These are phyloP conservation scores for Candida gigantensis DNA, from an alignment of 1,139 yeast genomes.

Conservation along the genomic window DNA sequence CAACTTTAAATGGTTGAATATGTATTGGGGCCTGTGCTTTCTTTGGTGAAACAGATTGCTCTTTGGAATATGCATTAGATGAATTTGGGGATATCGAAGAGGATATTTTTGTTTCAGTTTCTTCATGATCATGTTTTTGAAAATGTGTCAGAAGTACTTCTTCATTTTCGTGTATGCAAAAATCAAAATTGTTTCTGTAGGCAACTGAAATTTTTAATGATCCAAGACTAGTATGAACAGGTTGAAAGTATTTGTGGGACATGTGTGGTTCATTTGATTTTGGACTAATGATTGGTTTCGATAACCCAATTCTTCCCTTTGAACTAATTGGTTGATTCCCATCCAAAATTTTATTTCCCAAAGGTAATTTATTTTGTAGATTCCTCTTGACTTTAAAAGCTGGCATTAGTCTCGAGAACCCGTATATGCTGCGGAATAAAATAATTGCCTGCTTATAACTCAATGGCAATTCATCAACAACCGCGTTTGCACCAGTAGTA, in stretches of 20 bases:
- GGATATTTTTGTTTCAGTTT: conserved; percentile 7
- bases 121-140: conserved; percentile 15
- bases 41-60: conserved; percentile 19
- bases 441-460: conserved; percentile 77
- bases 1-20: conserved; percentile 62
- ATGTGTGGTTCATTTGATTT: conserved; percentile 51
- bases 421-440: conserved; percentile 71
- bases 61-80: conserved; percentile 12
- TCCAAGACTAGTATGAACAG: conserved; percentile 77
- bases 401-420: conserved; percentile 71
- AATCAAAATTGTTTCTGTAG: conserved; percentile 70
- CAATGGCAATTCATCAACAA: conserved; percentile 57
- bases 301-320: conserved; percentile 81
- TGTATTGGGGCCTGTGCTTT: conserved; percentile 29
- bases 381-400: conserved; percentile 55
- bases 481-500: conserved; percentile 24
- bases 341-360: conserved; percentile 65
- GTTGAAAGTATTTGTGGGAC: conserved; percentile 60
- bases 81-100: conserved; percentile 24
- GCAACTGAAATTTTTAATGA: conserved; percentile 73
- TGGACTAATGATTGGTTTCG: conserved; percentile 57
- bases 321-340: conserved; percentile 79
- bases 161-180: conserved; percentile 67
- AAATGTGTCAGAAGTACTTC: conserved; percentile 63
- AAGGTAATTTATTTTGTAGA: conserved; percentile 31